Evolutionary conservation across 331 rosid species (phyloP).

Genomic region (Quercus lobata): DNA sequence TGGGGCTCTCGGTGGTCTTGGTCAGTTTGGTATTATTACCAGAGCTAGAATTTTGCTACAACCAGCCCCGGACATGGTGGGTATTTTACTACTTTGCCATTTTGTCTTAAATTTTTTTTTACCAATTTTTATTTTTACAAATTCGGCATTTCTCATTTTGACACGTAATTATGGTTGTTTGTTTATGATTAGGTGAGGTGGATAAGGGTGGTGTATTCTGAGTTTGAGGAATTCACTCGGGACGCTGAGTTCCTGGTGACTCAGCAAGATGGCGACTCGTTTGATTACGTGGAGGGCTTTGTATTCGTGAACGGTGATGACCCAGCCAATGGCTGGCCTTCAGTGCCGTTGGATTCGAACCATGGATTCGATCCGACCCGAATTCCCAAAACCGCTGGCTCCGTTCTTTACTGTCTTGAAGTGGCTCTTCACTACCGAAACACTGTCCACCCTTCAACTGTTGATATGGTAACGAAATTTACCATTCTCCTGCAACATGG

Average conservation of each 20-base stretch:
- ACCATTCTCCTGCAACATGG: not conserved
- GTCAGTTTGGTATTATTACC: conserved; percentile 85
- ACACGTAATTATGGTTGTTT: not conserved
- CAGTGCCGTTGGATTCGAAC: conserved; percentile 45
- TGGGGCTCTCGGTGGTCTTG: conserved; percentile 72
- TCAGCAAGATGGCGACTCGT: conserved; percentile 45
- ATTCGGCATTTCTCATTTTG: not conserved
- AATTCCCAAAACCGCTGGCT: conserved; percentile 41
- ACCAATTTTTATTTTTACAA: not conserved
- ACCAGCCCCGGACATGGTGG: conserved; percentile 70
- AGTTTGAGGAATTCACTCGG: conserved; percentile 53
- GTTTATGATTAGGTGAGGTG: conserved; percentile 60
- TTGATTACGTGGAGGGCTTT: conserved; percentile 90
- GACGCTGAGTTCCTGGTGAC: conserved; percentile 77
- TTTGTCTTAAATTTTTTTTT: not conserved
- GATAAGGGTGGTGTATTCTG: conserved; percentile 76
- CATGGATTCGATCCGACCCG: conserved; percentile 41
- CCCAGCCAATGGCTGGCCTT: conserved; percentile 57
- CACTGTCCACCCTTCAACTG: conserved; percentile 30
- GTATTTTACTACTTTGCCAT: not conserved
- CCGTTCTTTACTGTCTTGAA: conserved; percentile 79
- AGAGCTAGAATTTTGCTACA: conserved; percentile 66
- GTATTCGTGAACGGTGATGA: conserved; percentile 62
- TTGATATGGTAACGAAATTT: conserved; percentile 51
- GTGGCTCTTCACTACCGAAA: conserved; percentile 54